A percentile compares a stretch with the other conserved stretches of the same genome.
These are phyloP conservation scores for Chrysoporthe austroafricana DNA, from an alignment of 2,329 filamentous ascomycete species.

Conservation along the genomic window DNA sequence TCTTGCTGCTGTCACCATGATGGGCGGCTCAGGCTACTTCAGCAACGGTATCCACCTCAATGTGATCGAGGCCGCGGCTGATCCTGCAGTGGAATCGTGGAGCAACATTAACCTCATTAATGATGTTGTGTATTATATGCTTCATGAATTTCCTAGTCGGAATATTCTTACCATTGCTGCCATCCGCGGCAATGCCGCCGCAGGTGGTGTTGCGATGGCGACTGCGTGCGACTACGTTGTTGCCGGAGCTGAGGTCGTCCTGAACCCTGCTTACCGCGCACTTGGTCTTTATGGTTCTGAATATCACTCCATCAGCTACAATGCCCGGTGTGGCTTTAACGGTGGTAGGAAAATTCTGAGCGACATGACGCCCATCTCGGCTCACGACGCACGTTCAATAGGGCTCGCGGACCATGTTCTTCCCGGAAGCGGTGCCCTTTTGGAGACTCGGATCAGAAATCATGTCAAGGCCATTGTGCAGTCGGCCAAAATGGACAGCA, in stretches of 20 bases:
- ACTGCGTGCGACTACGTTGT: slow-evolving; percentile 43
- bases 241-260: slow-evolving; percentile 42
- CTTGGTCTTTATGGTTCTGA: slow-evolving; percentile 45
- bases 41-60: slow-evolving; percentile 49
- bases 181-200: slow-evolving; percentile 46
- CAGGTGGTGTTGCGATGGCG: slow-evolving; percentile 48
- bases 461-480: slow-evolving; percentile 40
- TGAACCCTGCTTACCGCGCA: slow-evolving; percentile 48
- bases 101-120: slow-evolving; percentile 49
- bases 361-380: slow-evolving; percentile 44
- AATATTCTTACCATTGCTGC: slow-evolving; percentile 44
- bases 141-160: slow-evolving; percentile 42
- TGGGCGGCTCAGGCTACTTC: slow-evolving; percentile 46
- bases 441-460: slow-evolving; percentile 42
- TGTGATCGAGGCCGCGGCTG: slow-evolving; percentile 44
- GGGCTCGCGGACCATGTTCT: slow-evolving; percentile 46
- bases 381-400: slow-evolving; percentile 42
- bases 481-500: slow-evolving; percentile 4
- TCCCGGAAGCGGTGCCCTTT: slow-evolving; percentile 36
- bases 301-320: slow-evolving; percentile 46
- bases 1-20: slow-evolving; percentile 43
- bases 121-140: slow-evolving; percentile 43
- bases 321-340: slow-evolving; percentile 41
- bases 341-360: slow-evolving; percentile 39
- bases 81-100: slow-evolving; percentile 46